Evolutionary conservation across 306 rosid species (phyloP).

Genomic region (Inga leiocalycina): DNA sequence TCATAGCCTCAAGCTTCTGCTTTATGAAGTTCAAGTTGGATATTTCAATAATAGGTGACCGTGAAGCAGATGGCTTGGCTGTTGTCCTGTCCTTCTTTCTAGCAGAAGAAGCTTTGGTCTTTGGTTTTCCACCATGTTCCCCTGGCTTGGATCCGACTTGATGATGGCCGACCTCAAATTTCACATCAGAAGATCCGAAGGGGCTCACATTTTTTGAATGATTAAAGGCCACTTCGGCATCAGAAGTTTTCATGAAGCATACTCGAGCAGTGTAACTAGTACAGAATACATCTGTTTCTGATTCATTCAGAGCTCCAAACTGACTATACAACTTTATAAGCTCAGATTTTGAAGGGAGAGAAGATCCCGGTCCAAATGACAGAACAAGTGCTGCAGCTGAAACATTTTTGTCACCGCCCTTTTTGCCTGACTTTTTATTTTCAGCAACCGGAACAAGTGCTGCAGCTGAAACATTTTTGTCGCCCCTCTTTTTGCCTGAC

Average conservation of each 20-base stretch:
- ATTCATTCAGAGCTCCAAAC: slow-evolving; percentile 64
- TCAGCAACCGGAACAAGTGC: slow-evolving; percentile 38
- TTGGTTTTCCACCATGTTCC: slow-evolving; percentile 43
- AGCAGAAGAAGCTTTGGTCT: slow-evolving; percentile 30
- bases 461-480: slow-evolving; percentile 38
- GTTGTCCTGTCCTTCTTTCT: slow-evolving; percentile 35
- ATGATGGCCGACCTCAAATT: slow-evolving; percentile 44
- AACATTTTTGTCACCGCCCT: slow-evolving; percentile 27
- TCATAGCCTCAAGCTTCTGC: slow-evolving; percentile 58
- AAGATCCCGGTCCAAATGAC: slow-evolving; percentile 62
- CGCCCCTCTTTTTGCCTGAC: slow-evolving; percentile 23
- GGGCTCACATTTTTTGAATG: slow-evolving; percentile 57
- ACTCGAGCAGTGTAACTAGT: slow-evolving; percentile 63
- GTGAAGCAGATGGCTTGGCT: slow-evolving; percentile 32
- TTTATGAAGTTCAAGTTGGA: slow-evolving; percentile 49
- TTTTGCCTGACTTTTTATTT: slow-evolving; percentile 27
- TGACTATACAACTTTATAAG: slow-evolving; percentile 52
- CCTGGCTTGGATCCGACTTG: slow-evolving; percentile 45
- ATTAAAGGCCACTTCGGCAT: slow-evolving; percentile 61
- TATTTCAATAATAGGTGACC: slow-evolving; percentile 33
- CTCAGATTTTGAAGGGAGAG: slow-evolving; percentile 67
- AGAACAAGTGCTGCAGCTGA: slow-evolving; percentile 48
- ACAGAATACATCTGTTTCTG: slow-evolving; percentile 59
- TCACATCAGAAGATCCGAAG: slow-evolving; percentile 49
- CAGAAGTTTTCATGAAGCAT: slow-evolving; percentile 46